These are phyloP conservation scores for Chaetomiaceae sp. DNA, from an alignment of 2,329 filamentous ascomycete genomes.

Conservation along the genomic window DNA sequence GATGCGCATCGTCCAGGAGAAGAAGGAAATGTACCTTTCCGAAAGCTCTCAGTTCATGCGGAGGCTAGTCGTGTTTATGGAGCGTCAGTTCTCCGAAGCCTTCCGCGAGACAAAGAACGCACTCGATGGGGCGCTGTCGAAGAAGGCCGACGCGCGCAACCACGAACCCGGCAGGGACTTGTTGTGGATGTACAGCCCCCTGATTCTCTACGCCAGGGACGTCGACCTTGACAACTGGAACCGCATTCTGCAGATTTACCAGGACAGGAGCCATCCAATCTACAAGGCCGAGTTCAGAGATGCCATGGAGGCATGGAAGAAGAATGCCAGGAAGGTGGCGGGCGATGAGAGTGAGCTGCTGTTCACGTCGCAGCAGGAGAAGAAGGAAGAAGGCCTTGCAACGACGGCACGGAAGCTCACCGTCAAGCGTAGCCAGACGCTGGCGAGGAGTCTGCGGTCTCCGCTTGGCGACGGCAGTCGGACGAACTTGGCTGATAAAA, in stretches of 20 bases:
- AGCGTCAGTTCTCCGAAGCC: constrained; percentile 71
- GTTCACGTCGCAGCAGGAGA: constrained; percentile 83
- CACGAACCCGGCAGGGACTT: constrained; percentile 68
- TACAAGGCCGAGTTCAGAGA: constrained; percentile 82
- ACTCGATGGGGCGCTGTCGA: constrained; percentile 55
- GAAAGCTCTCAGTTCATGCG: constrained; percentile 74
- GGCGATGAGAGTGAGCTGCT: constrained; percentile 78
- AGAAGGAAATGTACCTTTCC: constrained; percentile 80
- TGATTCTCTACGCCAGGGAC: constrained; percentile 85
- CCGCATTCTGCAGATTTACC: constrained; percentile 72
- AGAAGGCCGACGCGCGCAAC: constrained; percentile 65
- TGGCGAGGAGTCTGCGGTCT: constrained; percentile 68
- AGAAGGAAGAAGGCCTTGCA: constrained; percentile 69
- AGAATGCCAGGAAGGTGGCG: constrained; percentile 66
- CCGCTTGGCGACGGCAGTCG: constrained; percentile 58
- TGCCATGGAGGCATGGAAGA: constrained; percentile 74
- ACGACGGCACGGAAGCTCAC: constrained; percentile 83
- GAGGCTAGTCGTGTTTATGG: constrained; percentile 77
- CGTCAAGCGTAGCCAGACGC: constrained; percentile 86
- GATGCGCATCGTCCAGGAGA: constrained; percentile 92
- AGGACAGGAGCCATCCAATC: constrained; percentile 67
- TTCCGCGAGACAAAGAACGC: constrained; percentile 65
- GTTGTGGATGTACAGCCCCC: constrained; percentile 82
- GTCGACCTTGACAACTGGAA: constrained; percentile 80
- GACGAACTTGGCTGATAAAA: constrained; percentile 49